These are phyloP conservation scores for Ceratobasidium theobromae DNA, from an alignment of 1,284 basidiomycete genomes.

Conservation along the genomic window DNA sequence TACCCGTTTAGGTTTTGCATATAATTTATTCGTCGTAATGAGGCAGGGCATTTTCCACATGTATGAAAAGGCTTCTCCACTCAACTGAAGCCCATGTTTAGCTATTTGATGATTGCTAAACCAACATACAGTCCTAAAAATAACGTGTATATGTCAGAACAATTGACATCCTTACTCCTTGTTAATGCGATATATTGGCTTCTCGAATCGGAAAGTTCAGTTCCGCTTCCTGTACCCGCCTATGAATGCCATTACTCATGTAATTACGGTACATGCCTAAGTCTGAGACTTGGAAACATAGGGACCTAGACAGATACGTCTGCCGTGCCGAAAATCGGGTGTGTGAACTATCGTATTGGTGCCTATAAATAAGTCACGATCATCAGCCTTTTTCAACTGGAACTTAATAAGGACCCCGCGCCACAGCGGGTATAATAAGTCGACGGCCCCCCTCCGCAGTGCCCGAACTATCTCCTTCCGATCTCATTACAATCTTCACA, in stretches of 20 bases:
- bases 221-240: not conserved
- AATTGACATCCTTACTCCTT: not conserved
- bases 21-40: not conserved
- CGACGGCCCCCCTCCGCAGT: not conserved
- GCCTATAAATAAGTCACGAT: constrained; percentile 12
- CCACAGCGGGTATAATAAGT: not conserved
- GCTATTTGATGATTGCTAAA: not conserved
- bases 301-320: not conserved
- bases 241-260: not conserved
- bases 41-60: not conserved
- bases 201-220: not conserved
- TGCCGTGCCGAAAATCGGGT: constrained; percentile 28
- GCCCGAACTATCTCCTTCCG: not conserved
- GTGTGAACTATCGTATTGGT: constrained; percentile 8
- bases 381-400: not conserved
- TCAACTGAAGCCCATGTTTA: not conserved
- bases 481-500: not conserved
- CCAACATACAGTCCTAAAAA: not conserved
- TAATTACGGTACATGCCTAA: not conserved
- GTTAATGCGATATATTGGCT: not conserved
- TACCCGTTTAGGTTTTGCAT: not conserved
- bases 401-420: not conserved
- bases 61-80: not conserved
- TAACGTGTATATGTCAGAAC: not conserved
- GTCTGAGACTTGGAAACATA: not conserved